A percentile compares a stretch with the other conserved stretches of the same genome.
Evolutionary conservation across 768 basidiomycete species (phyloP).

Genomic region (Phanerochaete sordida): DNA sequence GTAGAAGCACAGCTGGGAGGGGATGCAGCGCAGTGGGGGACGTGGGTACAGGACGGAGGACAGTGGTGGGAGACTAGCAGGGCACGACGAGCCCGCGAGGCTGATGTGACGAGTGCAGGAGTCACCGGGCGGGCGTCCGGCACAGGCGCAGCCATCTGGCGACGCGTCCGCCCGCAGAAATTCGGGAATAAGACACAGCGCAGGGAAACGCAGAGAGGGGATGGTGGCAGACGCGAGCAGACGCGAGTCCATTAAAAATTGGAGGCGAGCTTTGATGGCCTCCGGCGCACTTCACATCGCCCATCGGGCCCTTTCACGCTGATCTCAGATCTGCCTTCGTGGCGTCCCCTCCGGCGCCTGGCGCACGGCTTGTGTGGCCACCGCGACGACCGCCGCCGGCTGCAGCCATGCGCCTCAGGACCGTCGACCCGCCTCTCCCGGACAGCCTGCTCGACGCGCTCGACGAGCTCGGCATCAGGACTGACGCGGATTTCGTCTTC

Average conservation of each 20-base stretch:
- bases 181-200: too few species aligned
- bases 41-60: not conserved
- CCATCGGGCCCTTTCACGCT: not conserved
- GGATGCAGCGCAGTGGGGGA: not conserved
- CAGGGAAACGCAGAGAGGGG: too few species aligned
- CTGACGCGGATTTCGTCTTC: slow-evolving; percentile 58
- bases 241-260: not conserved
- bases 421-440: slow-evolving; percentile 30
- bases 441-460: slow-evolving; percentile 42
- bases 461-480: slow-evolving; percentile 46
- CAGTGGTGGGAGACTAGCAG: not conserved
- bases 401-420: slow-evolving; percentile 19
- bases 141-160: too few species aligned
- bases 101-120: not conserved
- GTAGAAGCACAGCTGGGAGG: too few species aligned
- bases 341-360: not conserved
- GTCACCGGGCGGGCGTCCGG: not conserved
- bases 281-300: too few species aligned
- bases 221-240: too few species aligned
- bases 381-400: not conserved
- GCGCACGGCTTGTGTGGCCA: not conserved
- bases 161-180: too few species aligned
- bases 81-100: not conserved
- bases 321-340: not conserved
- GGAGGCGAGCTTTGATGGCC: not conserved